Evolutionary conservation across 495 filamentous ascomycete species (phyloP), one percentile per base, ranked within the genome.

Genomic region (Mytilinidion resinicola): DNA sequence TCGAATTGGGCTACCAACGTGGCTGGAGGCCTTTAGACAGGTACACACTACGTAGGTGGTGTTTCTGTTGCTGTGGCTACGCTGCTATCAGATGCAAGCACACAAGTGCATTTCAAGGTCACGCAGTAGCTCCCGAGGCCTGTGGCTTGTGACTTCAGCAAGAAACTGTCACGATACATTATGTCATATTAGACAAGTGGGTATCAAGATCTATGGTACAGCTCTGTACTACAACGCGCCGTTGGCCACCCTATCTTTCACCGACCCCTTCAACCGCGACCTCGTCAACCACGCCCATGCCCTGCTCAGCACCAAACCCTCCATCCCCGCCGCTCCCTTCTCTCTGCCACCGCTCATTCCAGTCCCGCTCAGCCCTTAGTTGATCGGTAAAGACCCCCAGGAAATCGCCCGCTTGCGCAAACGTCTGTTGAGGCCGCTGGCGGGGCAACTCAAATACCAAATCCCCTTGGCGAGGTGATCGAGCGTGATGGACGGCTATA

Each of bases 371-470:
- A 12, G 46, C 51, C 37, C 51, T 34, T 14, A 53, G 12, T 9
- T 53, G 51, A 9, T 53, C 37, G 6, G 34, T 34, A 3, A 53
- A 38, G 9, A 25, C 33, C 7, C 43, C 42, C 5, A 53, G 19
- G 9, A 59, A 51, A 21, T 52, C 48, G 4, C 56, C 60, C 30
- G 63, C 63, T 36, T 65, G 57, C 21, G 52, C 63, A 15, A 66
- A 33, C 14, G 55, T 53, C 4, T 51, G 41, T 14, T 37, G 44
- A 25, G 15, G 20, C 12, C 20, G 41, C n/a, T 48, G 46, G 0
- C 64, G 64, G 1, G 59, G 43, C 21, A 60, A 53, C 25, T 54
- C 44, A 38, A 67, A 67, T 14, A 67, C 52, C 9, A 63, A 43
- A n/a, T 60, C 53, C 7, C 54, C 64, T 36, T 59, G 41, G 1